Percentiles rank a stretch among this genome's conserved stretches.
Conservation (phyloP, 192 early-diverging fungal genomes). For the Gonapodya prolifera region DNA sequence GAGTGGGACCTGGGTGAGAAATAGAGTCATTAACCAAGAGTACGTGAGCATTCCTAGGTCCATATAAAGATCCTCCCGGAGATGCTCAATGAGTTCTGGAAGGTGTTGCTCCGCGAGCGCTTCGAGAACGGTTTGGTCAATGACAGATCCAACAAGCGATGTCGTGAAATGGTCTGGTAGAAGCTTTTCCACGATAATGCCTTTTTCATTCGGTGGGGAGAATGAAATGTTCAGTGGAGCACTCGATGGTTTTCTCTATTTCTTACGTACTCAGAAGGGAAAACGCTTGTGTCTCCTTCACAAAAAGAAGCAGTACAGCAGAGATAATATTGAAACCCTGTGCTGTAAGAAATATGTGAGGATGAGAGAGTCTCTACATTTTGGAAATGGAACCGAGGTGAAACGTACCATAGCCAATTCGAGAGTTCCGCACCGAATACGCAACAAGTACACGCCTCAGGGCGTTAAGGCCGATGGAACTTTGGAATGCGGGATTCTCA, state of each 20-base stretch:
- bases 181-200: neutral
- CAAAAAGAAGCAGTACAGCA: no score
- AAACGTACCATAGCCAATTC: no score
- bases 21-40: conserved; percentile 49
- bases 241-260: no score
- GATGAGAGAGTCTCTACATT: no score
- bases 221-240: no score
- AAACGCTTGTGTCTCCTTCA: no score
- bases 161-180: neutral
- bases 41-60: conserved; percentile 43
- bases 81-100: conserved; percentile 22
- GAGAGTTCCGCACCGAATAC: neutral
- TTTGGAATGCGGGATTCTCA: neutral
- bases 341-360: no score
- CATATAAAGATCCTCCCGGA: conserved; percentile 37
- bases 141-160: neutral
- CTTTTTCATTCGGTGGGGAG: no score
- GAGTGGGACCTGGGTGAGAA: conserved; percentile 36
- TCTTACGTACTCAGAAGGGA: no score
- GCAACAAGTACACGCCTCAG: neutral
- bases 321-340: no score
- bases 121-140: neutral
- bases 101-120: neutral
- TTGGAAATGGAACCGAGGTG: no score
- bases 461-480: neutral